phyloP scores from a whole-genome alignment of 2,329 filamentous ascomycete genomes.

The Microdochium paspali region DNA sequence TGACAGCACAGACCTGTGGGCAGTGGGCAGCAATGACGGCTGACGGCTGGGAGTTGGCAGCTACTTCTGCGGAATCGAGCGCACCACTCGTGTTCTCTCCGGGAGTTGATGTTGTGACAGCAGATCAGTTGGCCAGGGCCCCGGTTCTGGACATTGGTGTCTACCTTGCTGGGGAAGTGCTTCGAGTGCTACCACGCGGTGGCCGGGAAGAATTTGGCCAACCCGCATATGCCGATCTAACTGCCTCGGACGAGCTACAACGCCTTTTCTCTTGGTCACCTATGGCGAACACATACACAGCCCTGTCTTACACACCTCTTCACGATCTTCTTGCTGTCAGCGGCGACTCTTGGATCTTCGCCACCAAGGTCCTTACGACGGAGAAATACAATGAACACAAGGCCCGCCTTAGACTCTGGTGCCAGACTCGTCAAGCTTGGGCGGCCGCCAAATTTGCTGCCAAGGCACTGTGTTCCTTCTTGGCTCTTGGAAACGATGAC shows the following conservation, averaged over 20 bases:
- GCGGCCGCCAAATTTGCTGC: constrained; percentile 38
- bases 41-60: constrained; percentile 32
- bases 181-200: constrained; percentile 9
- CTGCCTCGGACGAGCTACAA: constrained; percentile 19
- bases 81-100: constrained; percentile 16
- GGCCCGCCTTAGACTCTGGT: constrained; percentile 35
- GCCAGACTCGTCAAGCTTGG: constrained; percentile 10
- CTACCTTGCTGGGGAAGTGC: constrained; percentile 17
- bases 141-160: constrained; percentile 7
- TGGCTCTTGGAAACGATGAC: constrained; percentile 12
- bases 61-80: constrained; percentile 17
- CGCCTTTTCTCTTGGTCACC: constrained; percentile 34
- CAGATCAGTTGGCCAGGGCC: background rate
- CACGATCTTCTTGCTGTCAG: constrained; percentile 47
- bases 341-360: constrained; percentile 49
- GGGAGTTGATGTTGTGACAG: background rate
- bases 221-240: constrained; percentile 9
- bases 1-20: constrained; percentile 30
- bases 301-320: constrained; percentile 49
- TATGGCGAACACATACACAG: constrained; percentile 43
- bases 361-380: constrained; percentile 36
- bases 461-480: constrained; percentile 36
- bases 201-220: constrained; percentile 9
- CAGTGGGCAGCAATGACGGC: constrained; percentile 40
- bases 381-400: constrained; percentile 36